Evolutionary conservation across 2,329 filamentous ascomycete genomes (phyloP).

Genomic region (Berkeleyomyces basicola): DNA sequence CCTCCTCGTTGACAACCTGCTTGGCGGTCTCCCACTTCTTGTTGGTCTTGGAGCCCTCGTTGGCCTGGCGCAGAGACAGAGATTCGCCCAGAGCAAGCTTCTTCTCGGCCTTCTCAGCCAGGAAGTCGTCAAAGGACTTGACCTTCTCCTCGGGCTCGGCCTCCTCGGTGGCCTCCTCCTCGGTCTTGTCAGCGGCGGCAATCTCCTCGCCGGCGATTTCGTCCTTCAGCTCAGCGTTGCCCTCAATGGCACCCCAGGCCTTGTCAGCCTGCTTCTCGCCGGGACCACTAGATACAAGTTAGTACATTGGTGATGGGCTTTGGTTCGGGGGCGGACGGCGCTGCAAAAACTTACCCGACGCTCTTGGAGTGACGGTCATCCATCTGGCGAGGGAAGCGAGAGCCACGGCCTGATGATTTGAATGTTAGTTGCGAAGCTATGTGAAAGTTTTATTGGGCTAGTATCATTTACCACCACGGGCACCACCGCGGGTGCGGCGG

Average conservation of each 20-base stretch:
- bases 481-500: slow-evolving; percentile 42
- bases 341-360: slow-evolving; percentile 26
- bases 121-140: slow-evolving; percentile 81
- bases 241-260: slow-evolving; percentile 75
- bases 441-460: background rate
- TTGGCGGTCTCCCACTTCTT: slow-evolving; percentile 91
- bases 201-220: slow-evolving; percentile 85
- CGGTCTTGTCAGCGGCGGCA: slow-evolving; percentile 69
- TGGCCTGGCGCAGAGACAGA: slow-evolving; percentile 68
- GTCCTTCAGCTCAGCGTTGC: slow-evolving; percentile 71
- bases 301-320: slow-evolving; percentile 14
- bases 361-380: slow-evolving; percentile 40
- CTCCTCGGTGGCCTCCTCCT: slow-evolving; percentile 30
- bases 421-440: background rate
- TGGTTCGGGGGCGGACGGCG: no score
- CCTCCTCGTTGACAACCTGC: slow-evolving; percentile 45
- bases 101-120: slow-evolving; percentile 56
- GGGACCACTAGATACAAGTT: slow-evolving; percentile 33
- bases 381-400: slow-evolving; percentile 33
- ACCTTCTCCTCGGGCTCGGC: slow-evolving; percentile 67
- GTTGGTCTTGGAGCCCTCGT: slow-evolving; percentile 74
- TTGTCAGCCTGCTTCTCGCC: slow-evolving; percentile 73
- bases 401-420: slow-evolving; percentile 31
- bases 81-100: slow-evolving; percentile 50
- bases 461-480: slow-evolving; percentile 34